phyloP scores from a whole-genome alignment of 2,329 filamentous ascomycete species.

The Harringtonia aguacate region DNA sequence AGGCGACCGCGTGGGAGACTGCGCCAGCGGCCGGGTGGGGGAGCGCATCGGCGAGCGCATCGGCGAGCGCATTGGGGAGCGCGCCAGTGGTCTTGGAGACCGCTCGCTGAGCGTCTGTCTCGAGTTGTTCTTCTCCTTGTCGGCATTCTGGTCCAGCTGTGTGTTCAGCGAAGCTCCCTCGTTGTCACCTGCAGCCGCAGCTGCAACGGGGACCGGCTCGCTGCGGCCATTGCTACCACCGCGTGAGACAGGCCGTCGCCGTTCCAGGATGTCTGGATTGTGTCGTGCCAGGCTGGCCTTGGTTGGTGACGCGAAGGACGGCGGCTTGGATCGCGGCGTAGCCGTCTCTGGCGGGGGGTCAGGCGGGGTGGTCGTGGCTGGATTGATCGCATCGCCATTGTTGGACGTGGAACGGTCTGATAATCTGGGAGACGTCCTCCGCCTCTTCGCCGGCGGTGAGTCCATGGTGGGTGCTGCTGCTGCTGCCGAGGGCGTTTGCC shows the following conservation, averaged over 20 bases:
- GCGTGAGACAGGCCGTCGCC: constrained; percentile 22
- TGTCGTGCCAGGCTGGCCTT: constrained; percentile 51
- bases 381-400: constrained; percentile 7
- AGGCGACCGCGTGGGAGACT: constrained; percentile 1
- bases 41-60: background rate
- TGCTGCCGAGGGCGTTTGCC: background rate
- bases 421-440: constrained; percentile 48
- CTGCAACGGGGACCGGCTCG: too few species aligned
- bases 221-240: background rate
- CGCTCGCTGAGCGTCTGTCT: background rate
- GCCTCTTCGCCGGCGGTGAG: constrained; percentile 50
- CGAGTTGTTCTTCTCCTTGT: background rate
- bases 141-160: constrained; percentile 19
- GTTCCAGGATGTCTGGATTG: constrained; percentile 46
- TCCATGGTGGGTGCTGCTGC: constrained; percentile 28
- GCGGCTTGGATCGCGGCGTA: constrained; percentile 21
- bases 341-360: constrained; percentile 12
- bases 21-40: background rate
- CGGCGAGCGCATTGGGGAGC: constrained; percentile 4
- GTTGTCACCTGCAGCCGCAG: too few species aligned
- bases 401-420: constrained; percentile 23
- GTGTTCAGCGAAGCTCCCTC: constrained; percentile 12
- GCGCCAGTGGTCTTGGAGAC: background rate
- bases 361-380: constrained; percentile 23
- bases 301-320: constrained; percentile 58